Base-by-base conservation (phyloP, 805 yeast species). In the Ogataea pignaliae region DNA sequence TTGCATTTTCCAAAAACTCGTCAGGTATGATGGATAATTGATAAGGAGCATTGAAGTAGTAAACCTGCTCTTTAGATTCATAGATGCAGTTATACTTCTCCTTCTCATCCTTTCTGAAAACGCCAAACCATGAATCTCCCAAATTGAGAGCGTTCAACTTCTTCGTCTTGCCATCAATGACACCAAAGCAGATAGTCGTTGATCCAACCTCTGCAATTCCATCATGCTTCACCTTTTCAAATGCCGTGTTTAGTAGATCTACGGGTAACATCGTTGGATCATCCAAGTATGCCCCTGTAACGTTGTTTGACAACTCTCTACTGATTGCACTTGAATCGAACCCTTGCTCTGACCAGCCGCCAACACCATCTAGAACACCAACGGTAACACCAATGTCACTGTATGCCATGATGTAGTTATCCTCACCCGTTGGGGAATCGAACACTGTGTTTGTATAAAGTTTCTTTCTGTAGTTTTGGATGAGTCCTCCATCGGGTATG, bases 361-460 rank as follows among this genome's bases (percentile, higher is more conserved):
- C 98, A 3, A 93, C 98, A 12, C 99, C 99, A 66, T 91, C 99
- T 6, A 97, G 85, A 3, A 86, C 93, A 17, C 91, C 95, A n/a
- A 81, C 72, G 4, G 84, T 77, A 0, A 83, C 49, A 28, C 64
- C 65, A 3, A 73, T 71, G 40, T 67, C 66, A 28, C 66, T 66
- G 17, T 63, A 63, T 9, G 78, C 71, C 26, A 81, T 69, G 45
- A 85, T 79, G 54, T 72, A 80, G 57, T 83, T 85, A 57, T 86
- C 95, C 57, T 86, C 95, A 3, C 95, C 95, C 2, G 88, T 74
- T 5, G 86, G 80, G 6, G 89, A 84, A 39, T 54, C 61, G 37
- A 42, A 47, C 6, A 52, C 57, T 8, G 57, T 52, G 31, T 49
- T 50, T 10, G 56, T 54, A 29, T 38, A 44, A 29, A 51, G 46